Base-by-base conservation (phyloP, 73 alveolate genomes). In the Paramecium caudatum region DNA sequence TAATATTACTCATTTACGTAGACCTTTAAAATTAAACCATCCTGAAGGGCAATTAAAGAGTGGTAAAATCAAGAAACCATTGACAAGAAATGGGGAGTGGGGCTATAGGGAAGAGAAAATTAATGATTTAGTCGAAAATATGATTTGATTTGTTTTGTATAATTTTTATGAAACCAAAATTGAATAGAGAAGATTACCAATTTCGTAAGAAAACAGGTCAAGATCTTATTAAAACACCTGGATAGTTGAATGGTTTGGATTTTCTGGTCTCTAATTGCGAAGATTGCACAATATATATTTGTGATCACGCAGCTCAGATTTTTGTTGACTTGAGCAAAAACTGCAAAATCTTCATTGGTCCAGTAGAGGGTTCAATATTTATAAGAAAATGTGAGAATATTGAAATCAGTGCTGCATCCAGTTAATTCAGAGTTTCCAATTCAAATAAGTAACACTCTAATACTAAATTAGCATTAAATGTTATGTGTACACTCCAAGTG, bases 21-120 rank as follows among this genome's bases (percentile, higher is more conserved):
- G 93, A 17, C 84, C 93, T 32, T 86, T 86, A 49, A 86, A 86
- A 46, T 63, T 86, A 41, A 86, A 70, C 36, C 61, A 70, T 33
- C 63, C 82, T n/a, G 47, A 65, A 34, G 92, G 82, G 13, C 41
- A 55, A 63, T 63, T 70, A 36, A 55, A 86, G 21, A 62, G 69
- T 70, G 68, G 68, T 21, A 86, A 45, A 21, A 41, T 86, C 9
- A 78, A 62, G 19, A 86, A 86, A n/a, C 93, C 93, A 15, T 46
- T 37, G 30, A 5, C 41, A 43, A 86, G 78, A 45, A 96, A 97
- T 0, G 99, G 99, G 37, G 98, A 91, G 91, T 96, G 97, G 97
- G 99, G 99, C 55, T 94, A 96, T 94, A 96, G 99, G 92, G 99
- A 96, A 87, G 97, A 93, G 87, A 95, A 86, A 90, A 96, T 96